These are phyloP conservation scores for Boletus sp. DNA, from an alignment of 768 basidiomycete species.

Conservation along the genomic window DNA sequence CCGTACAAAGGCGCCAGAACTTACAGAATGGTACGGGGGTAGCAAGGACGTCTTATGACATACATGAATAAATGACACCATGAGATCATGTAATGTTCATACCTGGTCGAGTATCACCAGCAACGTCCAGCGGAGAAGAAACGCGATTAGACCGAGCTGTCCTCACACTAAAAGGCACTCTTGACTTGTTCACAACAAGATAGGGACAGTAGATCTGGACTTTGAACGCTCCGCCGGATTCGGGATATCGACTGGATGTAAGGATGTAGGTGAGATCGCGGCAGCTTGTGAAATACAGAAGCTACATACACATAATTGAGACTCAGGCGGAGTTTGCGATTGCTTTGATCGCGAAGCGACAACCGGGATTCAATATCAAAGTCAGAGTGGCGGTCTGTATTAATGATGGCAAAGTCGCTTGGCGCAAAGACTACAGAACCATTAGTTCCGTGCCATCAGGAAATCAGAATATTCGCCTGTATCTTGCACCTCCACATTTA, in stretches of 20 bases:
- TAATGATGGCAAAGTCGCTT: conserved; percentile 97
- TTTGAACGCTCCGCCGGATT: conserved; percentile 94
- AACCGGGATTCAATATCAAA: conserved; percentile 78
- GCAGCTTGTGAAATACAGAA: neutral
- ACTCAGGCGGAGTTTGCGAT: conserved; percentile 74
- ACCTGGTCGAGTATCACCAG: conserved; percentile 77
- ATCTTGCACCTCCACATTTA: conserved; percentile 91
- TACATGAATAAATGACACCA: conserved; percentile 14
- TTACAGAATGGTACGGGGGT: conserved; percentile 77
- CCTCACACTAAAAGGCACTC: conserved; percentile 73
- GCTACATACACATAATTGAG: conserved; percentile 87
- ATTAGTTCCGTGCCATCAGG: conserved; percentile 1
- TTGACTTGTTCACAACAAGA: conserved; percentile 90
- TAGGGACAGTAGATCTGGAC: conserved; percentile 94
- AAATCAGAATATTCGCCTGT: conserved; percentile 52
- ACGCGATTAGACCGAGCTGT: conserved; percentile 61
- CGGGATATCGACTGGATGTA: conserved; percentile 61
- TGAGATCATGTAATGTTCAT: conserved; percentile 7
- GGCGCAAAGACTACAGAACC: conserved; percentile 71
- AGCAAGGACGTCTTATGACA: conserved; percentile 42
- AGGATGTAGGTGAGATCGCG: conserved; percentile 5
- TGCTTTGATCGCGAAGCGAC: conserved; percentile 67
- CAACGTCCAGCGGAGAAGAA: conserved; percentile 70
- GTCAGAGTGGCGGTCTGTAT: conserved; percentile 87
- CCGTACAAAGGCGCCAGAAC: conserved; percentile 29